Conservation (phyloP, 2,329 filamentous ascomycete species). For the Penicillium olsonii region DNA sequence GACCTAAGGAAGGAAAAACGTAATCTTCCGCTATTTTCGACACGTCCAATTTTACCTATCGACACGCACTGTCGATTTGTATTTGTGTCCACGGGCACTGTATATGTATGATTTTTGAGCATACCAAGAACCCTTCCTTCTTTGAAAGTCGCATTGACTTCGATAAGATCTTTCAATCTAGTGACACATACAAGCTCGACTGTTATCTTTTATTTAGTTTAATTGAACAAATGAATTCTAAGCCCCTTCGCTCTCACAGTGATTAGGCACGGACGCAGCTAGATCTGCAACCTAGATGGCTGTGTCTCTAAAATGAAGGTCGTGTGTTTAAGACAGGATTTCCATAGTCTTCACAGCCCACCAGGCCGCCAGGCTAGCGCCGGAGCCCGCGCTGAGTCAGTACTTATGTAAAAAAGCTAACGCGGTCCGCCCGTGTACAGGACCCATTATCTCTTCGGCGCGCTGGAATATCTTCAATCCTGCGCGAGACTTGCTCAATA, state of each 20-base stretch:
- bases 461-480: conserved; percentile 28
- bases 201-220: too few species aligned
- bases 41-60: background rate
- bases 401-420: background rate
- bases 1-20: conserved; percentile 25
- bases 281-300: background rate
- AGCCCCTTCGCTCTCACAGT: too few species aligned
- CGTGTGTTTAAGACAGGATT: background rate
- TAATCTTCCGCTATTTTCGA: conserved; percentile 22
- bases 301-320: background rate
- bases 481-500: conserved; percentile 12
- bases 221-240: too few species aligned
- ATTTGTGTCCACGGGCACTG: too few species aligned
- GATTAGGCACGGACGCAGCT: too few species aligned
- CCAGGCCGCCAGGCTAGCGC: background rate
- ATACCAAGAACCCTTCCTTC: too few species aligned
- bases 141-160: too few species aligned
- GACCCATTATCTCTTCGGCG: conserved; percentile 16
- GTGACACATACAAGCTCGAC: too few species aligned
- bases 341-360: background rate
- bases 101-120: background rate
- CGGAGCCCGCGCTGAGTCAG: background rate
- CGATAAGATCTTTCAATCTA: too few species aligned
- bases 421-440: background rate
- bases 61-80: background rate